These are phyloP conservation scores for Yamadazyma olivae DNA, from an alignment of 805 yeast species.

Conservation along the genomic window DNA sequence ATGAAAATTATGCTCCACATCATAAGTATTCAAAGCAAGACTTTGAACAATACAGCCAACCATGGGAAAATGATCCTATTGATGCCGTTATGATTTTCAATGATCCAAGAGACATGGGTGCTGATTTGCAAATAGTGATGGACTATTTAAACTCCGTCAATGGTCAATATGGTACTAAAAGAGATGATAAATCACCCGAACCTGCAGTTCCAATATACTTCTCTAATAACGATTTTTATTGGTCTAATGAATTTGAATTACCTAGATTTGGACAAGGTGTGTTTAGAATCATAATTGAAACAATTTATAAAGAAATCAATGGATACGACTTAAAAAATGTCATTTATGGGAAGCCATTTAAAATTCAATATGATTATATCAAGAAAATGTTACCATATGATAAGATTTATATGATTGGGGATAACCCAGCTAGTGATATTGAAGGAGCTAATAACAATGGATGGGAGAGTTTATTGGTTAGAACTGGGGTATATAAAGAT, in stretches of 20 bases:
- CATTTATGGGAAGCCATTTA: slow-evolving; percentile 79
- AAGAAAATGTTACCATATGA: slow-evolving; percentile 48
- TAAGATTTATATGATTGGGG: slow-evolving; percentile 92
- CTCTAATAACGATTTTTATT: slow-evolving; percentile 78
- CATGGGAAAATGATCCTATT: slow-evolving; percentile 35
- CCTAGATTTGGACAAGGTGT: slow-evolving; percentile 95
- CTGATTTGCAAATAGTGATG: slow-evolving; percentile 74
- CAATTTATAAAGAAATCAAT: slow-evolving; percentile 54
- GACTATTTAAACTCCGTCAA: slow-evolving; percentile 64
- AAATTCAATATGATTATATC: slow-evolving; percentile 75
- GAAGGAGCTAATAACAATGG: slow-evolving; percentile 84
- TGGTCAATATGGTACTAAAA: slow-evolving; percentile 64
- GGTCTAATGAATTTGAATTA: slow-evolving; percentile 79
- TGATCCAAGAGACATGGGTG: slow-evolving; percentile 86
- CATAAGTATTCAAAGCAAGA: slow-evolving; percentile 50
- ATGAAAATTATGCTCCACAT: slow-evolving; percentile 66
- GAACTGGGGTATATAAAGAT: slow-evolving; percentile 83
- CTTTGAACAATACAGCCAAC: slow-evolving; percentile 14
- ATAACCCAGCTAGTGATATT: slow-evolving; percentile 92
- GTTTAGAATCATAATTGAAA: slow-evolving; percentile 60
- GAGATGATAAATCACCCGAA: slow-evolving; percentile 24
- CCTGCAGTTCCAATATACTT: slow-evolving; percentile 73
- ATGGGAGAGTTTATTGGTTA: slow-evolving; percentile 82
- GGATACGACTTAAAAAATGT: slow-evolving; percentile 46
- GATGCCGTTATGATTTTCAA: slow-evolving; percentile 82